phyloP scores from a whole-genome alignment of 352 stramenopile species.

The Phytophthora sojae region DNA sequence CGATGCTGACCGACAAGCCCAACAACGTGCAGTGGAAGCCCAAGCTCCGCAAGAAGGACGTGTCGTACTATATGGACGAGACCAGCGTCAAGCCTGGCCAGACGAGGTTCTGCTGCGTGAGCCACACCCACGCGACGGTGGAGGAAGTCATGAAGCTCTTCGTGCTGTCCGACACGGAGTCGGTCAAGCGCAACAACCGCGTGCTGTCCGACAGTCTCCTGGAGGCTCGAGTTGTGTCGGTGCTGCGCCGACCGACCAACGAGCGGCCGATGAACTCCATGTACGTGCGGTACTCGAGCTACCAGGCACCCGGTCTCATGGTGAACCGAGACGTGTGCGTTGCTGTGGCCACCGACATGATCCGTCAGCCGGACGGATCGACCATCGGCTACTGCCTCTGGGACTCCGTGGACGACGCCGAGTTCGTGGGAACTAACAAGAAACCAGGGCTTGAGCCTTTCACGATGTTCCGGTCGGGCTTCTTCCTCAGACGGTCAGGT shows the following conservation, averaged over 20 bases:
- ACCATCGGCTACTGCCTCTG: slow-evolving; percentile 70
- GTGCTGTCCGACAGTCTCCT: slow-evolving; percentile 58
- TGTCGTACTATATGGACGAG: slow-evolving; percentile 65
- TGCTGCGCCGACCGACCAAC: slow-evolving; percentile 44
- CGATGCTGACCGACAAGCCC: slow-evolving; percentile 48
- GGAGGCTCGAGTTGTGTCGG: slow-evolving; percentile 50
- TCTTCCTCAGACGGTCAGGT: slow-evolving; percentile 47
- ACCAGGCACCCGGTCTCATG: slow-evolving; percentile 45
- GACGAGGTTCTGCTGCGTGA: slow-evolving; percentile 66
- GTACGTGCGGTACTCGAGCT: slow-evolving; percentile 47
- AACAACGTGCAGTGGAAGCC: slow-evolving; percentile 51
- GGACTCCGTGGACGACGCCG: slow-evolving; percentile 57
- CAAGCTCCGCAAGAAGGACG: slow-evolving; percentile 52
- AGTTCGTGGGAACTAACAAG: slow-evolving; percentile 30
- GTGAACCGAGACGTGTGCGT: slow-evolving; percentile 48
- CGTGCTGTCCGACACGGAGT: slow-evolving; percentile 44
- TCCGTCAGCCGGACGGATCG: slow-evolving; percentile 46
- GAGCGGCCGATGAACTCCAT: slow-evolving; percentile 47
- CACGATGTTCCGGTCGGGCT: slow-evolving; percentile 62
- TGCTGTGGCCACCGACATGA: slow-evolving; percentile 44
- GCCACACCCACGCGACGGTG: slow-evolving; percentile 40
- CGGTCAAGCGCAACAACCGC: slow-evolving; percentile 51
- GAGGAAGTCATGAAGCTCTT: slow-evolving; percentile 66
- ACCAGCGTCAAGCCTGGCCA: slow-evolving; percentile 44
- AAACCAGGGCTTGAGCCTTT: slow-evolving; percentile 28